A percentile compares a stretch with the other conserved stretches of the same genome.
phyloP scores from a whole-genome alignment of 371 early-diverging fungal species.

The Lichtheimia hyalospora region DNA sequence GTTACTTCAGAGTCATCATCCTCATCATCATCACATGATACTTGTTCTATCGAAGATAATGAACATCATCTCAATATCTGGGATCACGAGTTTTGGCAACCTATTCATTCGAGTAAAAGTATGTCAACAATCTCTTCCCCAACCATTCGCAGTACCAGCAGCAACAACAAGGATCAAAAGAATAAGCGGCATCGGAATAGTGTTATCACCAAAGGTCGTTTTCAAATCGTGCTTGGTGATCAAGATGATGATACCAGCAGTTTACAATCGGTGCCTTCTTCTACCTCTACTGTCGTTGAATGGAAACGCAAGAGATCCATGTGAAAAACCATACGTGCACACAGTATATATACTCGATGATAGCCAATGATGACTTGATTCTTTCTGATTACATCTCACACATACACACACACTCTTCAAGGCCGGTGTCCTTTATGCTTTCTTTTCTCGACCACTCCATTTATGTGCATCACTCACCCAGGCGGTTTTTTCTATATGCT shows the following conservation, averaged over 20 bases:
- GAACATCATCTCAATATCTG: slow-evolving; percentile 5
- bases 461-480: too few relatives aligned
- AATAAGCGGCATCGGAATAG: slow-evolving; percentile 1
- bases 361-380: too few relatives aligned
- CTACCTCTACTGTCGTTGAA: slow-evolving; percentile 9
- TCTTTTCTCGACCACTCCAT: too few relatives aligned
- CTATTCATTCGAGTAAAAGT: not conserved
- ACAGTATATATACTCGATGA: too few relatives aligned
- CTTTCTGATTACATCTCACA: too few relatives aligned
- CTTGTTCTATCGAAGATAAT: too few relatives aligned
- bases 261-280: not conserved
- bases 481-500: too few relatives aligned
- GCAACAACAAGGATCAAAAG: slow-evolving; percentile 3
- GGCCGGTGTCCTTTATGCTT: too few relatives aligned
- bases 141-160: not conserved
- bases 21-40: not conserved
- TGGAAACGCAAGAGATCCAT: slow-evolving; percentile 15
- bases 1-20: slow-evolving; percentile 1
- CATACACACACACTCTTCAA: too few relatives aligned
- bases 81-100: slow-evolving; percentile 23
- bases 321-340: too few relatives aligned
- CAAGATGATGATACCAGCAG: slow-evolving; percentile 5
- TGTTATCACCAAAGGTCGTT: slow-evolving; percentile 23
- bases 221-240: slow-evolving; percentile 24
- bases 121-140: not conserved